These are phyloP conservation scores for Geum urbanum DNA, from an alignment of 306 rosid genomes.

Conservation along the genomic window DNA sequence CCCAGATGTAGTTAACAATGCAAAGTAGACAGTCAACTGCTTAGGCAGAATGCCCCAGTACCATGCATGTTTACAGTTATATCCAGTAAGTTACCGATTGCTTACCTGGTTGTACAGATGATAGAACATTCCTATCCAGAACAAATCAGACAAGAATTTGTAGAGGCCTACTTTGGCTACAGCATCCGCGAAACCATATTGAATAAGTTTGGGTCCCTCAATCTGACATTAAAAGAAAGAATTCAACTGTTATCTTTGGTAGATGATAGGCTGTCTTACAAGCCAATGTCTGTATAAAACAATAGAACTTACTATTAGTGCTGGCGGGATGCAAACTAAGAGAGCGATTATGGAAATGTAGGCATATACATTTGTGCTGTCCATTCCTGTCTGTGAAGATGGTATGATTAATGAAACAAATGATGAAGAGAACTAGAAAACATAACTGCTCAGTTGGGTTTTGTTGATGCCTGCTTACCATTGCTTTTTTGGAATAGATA, in stretches of 20 bases:
- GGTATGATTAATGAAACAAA: neutral
- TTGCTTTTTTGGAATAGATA: slow-evolving; percentile 75
- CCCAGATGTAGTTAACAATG: neutral
- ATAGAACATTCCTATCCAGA: slow-evolving; percentile 76
- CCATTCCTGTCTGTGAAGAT: slow-evolving; percentile 60
- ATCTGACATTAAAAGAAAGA: slow-evolving; percentile 45
- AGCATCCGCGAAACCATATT: slow-evolving; percentile 60
- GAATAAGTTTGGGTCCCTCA: slow-evolving; percentile 66
- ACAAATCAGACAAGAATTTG: slow-evolving; percentile 63
- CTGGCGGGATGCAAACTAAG: slow-evolving; percentile 64
- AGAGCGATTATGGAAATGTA: slow-evolving; percentile 78
- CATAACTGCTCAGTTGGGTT: neutral
- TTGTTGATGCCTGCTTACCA: slow-evolving; percentile 36
- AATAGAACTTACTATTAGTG: slow-evolving; percentile 44
- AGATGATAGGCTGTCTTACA: neutral
- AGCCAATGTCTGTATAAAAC: neutral
- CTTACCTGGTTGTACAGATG: slow-evolving; percentile 72
- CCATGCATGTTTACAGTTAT: neutral
- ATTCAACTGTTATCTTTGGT: neutral
- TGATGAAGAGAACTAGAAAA: neutral
- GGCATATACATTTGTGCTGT: slow-evolving; percentile 71
- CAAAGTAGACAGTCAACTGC: neutral
- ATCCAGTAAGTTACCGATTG: neutral
- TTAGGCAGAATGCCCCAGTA: neutral
- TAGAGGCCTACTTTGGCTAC: slow-evolving; percentile 60